A percentile compares a stretch with the other conserved stretches of the same genome.
Evolutionary conservation across 2,329 filamentous ascomycete species (phyloP).

Genomic region (Penicillium sp.): DNA sequence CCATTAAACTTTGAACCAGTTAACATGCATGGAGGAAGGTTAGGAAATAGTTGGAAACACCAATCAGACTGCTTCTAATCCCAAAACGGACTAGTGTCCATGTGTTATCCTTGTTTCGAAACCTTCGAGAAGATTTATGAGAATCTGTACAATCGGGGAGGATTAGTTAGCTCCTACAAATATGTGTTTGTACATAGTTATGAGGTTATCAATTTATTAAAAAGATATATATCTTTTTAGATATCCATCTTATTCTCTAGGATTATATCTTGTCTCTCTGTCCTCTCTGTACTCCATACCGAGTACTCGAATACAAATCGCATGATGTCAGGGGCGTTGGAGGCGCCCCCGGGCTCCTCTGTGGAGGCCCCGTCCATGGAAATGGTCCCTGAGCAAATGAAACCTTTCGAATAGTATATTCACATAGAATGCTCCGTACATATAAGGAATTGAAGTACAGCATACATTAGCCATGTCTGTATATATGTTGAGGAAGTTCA

Average conservation of each 20-base stretch:
- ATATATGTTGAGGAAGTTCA: too few species aligned
- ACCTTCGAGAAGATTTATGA: neutral
- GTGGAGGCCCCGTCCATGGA: neutral
- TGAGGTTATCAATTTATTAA: too few species aligned
- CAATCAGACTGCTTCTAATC: slow-evolving; percentile 1
- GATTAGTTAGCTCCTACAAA: too few species aligned
- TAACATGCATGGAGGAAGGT: slow-evolving; percentile 37
- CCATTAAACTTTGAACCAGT: neutral
- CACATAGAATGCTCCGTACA: too few species aligned
- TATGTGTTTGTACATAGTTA: too few species aligned
- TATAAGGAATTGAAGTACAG: too few species aligned
- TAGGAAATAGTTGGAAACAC: slow-evolving; percentile 68
- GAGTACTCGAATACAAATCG: neutral
- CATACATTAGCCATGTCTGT: too few species aligned
- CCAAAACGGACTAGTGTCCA: neutral
- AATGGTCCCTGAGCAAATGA: neutral
- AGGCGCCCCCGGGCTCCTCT: neutral
- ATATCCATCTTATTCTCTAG: too few species aligned
- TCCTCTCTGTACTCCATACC: too few species aligned
- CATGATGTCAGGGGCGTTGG: neutral
- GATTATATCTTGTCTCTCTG: too few species aligned
- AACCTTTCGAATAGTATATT: neutral
- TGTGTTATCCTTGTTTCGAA: slow-evolving; percentile 1
- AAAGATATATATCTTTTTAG: too few species aligned
- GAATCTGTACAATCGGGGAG: too few species aligned